Conservation (phyloP, 768 basidiomycete species). For the Candolleomyces eurysporus region DNA sequence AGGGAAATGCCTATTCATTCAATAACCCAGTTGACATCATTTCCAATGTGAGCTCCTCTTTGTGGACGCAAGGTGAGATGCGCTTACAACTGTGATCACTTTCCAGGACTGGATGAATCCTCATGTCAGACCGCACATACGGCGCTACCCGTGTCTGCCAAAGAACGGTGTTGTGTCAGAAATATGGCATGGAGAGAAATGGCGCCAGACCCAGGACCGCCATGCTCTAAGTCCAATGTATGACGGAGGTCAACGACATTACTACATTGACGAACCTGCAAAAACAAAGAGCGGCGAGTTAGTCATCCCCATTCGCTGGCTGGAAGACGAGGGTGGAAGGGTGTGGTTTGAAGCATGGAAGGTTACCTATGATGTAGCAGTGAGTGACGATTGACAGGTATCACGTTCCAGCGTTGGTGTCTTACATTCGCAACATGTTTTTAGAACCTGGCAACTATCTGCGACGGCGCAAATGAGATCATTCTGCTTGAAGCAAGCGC, state of each 20-base stretch:
- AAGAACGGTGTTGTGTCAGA: conserved; percentile 12
- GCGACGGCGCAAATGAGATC: conserved; percentile 8
- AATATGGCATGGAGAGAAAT: conserved; percentile 27
- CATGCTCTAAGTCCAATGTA: conserved; percentile 23
- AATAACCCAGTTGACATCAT: conserved; percentile 24
- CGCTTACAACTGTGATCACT: background rate
- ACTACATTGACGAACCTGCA: conserved; percentile 22
- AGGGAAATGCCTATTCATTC: conserved; percentile 26
- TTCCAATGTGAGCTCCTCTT: conserved; percentile 18
- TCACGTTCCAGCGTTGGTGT: no score
- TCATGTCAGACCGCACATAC: conserved; percentile 14
- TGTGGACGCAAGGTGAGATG: background rate
- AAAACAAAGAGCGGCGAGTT: conserved; percentile 10
- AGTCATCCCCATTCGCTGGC: conserved; percentile 20
- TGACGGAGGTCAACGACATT: conserved; percentile 18
- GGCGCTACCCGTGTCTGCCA: conserved; percentile 24
- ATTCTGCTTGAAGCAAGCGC: conserved; percentile 4
- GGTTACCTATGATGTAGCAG: conserved; percentile 9
- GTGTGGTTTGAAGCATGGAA: conserved; percentile 19
- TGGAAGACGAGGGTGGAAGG: conserved; percentile 15
- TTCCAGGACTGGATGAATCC: conserved; percentile 28
- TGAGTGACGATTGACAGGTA: background rate
- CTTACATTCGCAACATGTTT: background rate
- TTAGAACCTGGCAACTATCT: conserved; percentile 9
- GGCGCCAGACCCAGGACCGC: conserved; percentile 13